Conservation (phyloP, 2,329 filamentous ascomycete species). For the Parafenestella ontariensis region DNA sequence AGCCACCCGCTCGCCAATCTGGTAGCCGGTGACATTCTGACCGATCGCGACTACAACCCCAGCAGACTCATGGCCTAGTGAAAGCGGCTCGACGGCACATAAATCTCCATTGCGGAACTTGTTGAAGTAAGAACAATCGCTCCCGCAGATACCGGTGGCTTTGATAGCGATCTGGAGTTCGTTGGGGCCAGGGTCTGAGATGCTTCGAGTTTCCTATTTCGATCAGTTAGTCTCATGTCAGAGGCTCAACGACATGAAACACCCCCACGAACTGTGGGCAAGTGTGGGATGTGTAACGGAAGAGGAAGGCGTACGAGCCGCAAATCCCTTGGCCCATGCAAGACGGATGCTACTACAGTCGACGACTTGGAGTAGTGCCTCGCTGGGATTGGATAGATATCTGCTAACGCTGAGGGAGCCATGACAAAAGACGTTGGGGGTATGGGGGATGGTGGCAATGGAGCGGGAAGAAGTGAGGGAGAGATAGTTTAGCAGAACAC, state of each 20-base stretch:
- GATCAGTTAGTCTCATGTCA: constrained; percentile 30
- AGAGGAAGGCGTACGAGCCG: constrained; percentile 49
- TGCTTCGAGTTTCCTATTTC: constrained; percentile 61
- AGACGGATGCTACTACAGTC: constrained; percentile 50
- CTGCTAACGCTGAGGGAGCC: constrained; percentile 50
- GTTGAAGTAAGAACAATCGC: constrained; percentile 74
- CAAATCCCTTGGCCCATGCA: constrained; percentile 53
- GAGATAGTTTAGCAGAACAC: constrained; percentile 35
- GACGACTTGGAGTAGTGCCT: constrained; percentile 48
- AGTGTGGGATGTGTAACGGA: constrained; percentile 43
- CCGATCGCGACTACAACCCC: constrained; percentile 50
- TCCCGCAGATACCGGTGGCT: constrained; percentile 73
- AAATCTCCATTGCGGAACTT: constrained; percentile 76
- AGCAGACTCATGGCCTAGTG: constrained; percentile 57
- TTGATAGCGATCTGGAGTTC: constrained; percentile 72
- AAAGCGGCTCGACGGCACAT: constrained; percentile 69
- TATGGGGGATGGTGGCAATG: constrained; percentile 25
- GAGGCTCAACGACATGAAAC: constrained; percentile 21
- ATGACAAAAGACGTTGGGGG: constrained; percentile 43
- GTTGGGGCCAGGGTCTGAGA: constrained; percentile 61
- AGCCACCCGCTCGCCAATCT: constrained; percentile 51
- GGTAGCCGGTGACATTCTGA: constrained; percentile 46
- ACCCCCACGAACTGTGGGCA: constrained; percentile 42
- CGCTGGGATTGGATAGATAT: constrained; percentile 49
- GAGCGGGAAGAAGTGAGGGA: constrained; percentile 28